Conservation (phyloP, 1,139 yeast genomes). For the Hemisphaericaspora lyxosophila region DNA sequence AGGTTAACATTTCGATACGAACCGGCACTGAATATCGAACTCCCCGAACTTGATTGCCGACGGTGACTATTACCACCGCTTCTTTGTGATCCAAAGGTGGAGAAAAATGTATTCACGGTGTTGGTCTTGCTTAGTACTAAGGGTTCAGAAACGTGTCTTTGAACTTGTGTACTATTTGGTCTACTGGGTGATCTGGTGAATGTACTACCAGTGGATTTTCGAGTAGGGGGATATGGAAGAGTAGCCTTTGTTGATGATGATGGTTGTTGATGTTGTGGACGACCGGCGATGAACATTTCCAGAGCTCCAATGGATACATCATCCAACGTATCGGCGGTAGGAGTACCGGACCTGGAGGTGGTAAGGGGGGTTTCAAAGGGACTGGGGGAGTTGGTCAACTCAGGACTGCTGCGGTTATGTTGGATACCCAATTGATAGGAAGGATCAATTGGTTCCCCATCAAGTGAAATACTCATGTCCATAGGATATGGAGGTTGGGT, state of each 20-base stretch:
- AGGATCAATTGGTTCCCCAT: neutral
- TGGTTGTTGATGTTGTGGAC: neutral
- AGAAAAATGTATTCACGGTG: conserved; percentile 1
- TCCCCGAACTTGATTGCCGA: conserved; percentile 33
- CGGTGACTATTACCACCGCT: conserved; percentile 12
- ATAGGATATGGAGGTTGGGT: neutral
- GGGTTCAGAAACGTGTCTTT: conserved; percentile 1
- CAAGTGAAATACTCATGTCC: neutral
- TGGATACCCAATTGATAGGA: neutral
- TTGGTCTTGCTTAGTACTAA: neutral
- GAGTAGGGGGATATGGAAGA: conserved; percentile 1
- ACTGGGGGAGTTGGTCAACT: conserved; percentile 1
- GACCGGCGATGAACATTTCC: conserved; percentile 1
- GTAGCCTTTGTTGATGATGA: neutral
- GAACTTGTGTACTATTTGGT: neutral
- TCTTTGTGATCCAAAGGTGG: conserved; percentile 3
- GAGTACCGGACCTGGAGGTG: neutral
- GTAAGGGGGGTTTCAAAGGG: neutral
- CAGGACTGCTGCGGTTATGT: neutral
- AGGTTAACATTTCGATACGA: conserved; percentile 41
- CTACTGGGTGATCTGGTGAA: conserved; percentile 2
- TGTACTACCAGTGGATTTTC: conserved; percentile 1
- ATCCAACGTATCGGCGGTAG: neutral
- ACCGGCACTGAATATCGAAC: conserved; percentile 36
- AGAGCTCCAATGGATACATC: neutral